Base-by-base conservation (phyloP, 768 basidiomycete species). In the Tulasnella sp. region DNA sequence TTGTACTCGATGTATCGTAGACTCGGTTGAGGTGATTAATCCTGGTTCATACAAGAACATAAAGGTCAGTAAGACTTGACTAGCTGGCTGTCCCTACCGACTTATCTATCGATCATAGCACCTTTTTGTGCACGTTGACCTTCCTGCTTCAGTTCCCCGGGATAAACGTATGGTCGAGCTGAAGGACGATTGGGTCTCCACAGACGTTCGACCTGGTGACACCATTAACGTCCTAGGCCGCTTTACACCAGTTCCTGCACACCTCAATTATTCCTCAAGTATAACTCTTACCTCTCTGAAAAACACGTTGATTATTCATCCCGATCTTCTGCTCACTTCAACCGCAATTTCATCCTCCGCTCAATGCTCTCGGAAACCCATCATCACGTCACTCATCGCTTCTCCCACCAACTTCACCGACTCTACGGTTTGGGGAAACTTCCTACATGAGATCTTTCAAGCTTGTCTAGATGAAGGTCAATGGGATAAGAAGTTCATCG, bases 381-480 rank as follows among this genome's bases (percentile, higher is more conserved):
- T 98, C n/a, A 68, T 99, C 27, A 78, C 77, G 35, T 67, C 70
- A 37, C 69, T 81, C 45, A 65, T 82, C 37, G 77, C 75, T 33
- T 73, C 78, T 0, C 67, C 72, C 0, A 52, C 60, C 60, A 42
- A 64, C 53, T 24, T 64, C 61, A 58, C 62, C 57, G 16, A 63
- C 2, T 55, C 59, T 15, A 48, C 68, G 1, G 70, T 93, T 0
- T 96, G 90, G 79, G 95, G 95, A 32, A 95, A 83, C 58, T 79
- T 98, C 65, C 73, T 95, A 4, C 95, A 99, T 59, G 81, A 89
- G 57, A 80, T 96, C 29, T 77, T 95, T 69, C 91, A 98, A 62
- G 67, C 72, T 0, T 90, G 87, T 58, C 68, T 98, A 45, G 63
- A 62, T 20, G 70, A 74, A 39, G 67, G 69, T 5, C 65, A 65